Base-by-base conservation (phyloP, 176 grass and related monocot genomes). In the Urochloa ruziziensis region DNA sequence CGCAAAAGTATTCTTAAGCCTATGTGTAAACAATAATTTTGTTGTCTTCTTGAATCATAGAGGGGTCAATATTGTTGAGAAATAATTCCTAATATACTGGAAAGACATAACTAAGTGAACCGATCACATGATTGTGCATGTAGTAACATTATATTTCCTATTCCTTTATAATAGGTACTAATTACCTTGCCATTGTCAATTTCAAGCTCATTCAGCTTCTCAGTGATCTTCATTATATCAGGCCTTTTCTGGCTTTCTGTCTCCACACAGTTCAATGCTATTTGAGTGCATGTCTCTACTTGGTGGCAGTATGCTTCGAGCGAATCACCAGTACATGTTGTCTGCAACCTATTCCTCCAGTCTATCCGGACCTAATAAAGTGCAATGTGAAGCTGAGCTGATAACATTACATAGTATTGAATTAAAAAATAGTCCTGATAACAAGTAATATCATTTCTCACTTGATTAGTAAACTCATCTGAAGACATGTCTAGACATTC, bases 301-400 rank as follows among this genome's bases (percentile, higher is more conserved):
- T 73, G 70, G 28, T 7, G 7, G 3, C 21, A 51, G 19, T 73
- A 29, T 51, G 8, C 18, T 73, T 48, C 43, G 2, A 73, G 15
- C 7, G 2, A 19, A n/a, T 44, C 16, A 64, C 8, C 1, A 28
- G 4, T 49, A 0, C 2, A 73, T 5, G 16, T 12, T 30, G 27
- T 0, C 7, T 51, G 15, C 44, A 73, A 4, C 69, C 7, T 51
- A 0, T 73, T 32, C 25, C 25, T 73, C 70, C 70, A 73, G 7
- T 5, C 32, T 19, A 28, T 2, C 0, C 0, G 43, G 1, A 29
- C 27, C 70, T 73, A 15, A 28, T 9, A 21, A 48, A n/a, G n/a
- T n/a, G 0, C 0, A 48, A 73, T 5, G 8, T 18, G 14, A 44
- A 15, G 5, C 4, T 1, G 2, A 0, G n/a, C 0, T 16, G 23